Conservation (phyloP, 192 early-diverging fungal genomes). For the Geranomyces michiganensis region DNA sequence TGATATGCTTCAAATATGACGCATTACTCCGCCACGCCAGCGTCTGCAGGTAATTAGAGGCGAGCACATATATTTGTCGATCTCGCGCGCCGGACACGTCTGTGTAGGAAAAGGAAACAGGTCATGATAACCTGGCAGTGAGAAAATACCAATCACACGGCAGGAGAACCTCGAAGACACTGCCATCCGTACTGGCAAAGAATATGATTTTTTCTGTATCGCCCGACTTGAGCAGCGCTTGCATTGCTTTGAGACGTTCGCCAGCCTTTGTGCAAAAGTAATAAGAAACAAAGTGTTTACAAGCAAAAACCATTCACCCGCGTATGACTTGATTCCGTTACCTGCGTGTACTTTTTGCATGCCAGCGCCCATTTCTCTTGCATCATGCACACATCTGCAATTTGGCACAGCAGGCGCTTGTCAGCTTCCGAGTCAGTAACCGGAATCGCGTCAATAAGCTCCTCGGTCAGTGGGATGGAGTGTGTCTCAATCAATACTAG, state of each 20-base stretch:
- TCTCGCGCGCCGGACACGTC: constrained; percentile 61
- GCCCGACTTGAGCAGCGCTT: constrained; percentile 54
- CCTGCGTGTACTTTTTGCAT: constrained; percentile 57
- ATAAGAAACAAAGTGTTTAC: neutral
- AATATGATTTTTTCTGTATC: constrained; percentile 62
- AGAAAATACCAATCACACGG: neutral
- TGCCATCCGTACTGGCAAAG: constrained; percentile 53
- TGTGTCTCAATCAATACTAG: constrained; percentile 34
- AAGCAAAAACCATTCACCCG: neutral
- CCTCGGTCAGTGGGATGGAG: constrained; percentile 50
- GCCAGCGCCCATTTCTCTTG: constrained; percentile 53
- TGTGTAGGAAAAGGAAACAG: constrained; percentile 26
- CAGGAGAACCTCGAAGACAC: neutral
- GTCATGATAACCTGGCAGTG: neutral
- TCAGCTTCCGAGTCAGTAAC: constrained; percentile 11
- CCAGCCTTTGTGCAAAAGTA: constrained; percentile 40
- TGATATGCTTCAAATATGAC: constrained; percentile 54
- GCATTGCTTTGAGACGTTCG: constrained; percentile 57
- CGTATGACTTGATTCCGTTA: constrained; percentile 12
- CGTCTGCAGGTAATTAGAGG: constrained; percentile 63
- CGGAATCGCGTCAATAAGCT: constrained; percentile 42
- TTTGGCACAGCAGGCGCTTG: constrained; percentile 29
- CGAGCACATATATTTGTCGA: constrained; percentile 57
- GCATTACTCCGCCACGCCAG: constrained; percentile 57
- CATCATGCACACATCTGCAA: constrained; percentile 48